Conservation (phyloP, 768 basidiomycete genomes). For the Mycena galericulata region DNA sequence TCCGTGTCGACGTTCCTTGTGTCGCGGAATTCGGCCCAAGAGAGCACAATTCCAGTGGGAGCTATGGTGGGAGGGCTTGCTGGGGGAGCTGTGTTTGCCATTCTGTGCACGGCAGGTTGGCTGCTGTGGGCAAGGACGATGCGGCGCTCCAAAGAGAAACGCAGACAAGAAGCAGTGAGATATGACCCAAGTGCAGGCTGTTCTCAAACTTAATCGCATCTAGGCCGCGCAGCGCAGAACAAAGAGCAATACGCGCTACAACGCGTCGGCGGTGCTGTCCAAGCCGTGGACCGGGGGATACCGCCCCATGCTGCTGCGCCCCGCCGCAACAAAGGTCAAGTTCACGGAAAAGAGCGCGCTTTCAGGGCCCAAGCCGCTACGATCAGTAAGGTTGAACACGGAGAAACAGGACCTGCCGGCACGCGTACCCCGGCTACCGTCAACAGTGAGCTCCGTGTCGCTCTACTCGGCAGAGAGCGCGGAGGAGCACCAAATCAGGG, state of each 20-base stretch:
- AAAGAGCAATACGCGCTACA: conserved; percentile 56
- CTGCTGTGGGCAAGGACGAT: conserved; percentile 15
- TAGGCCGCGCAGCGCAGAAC: conserved; percentile 44
- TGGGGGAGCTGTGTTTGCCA: conserved; percentile 60
- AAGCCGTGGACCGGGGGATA: conserved; percentile 41
- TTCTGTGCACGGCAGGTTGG: conserved; percentile 36
- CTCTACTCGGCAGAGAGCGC: conserved; percentile 53
- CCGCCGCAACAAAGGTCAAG: conserved; percentile 52
- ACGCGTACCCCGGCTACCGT: conserved; percentile 36
- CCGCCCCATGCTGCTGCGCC: conserved; percentile 42
- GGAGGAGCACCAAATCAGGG: conserved; percentile 47
- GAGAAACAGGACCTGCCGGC: not conserved
- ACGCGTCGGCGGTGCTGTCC: conserved; percentile 47
- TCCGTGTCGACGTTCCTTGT: conserved; percentile 8
- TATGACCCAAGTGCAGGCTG: too few relatives aligned
- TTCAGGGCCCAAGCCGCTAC: conserved; percentile 22
- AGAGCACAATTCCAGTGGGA: conserved; percentile 53
- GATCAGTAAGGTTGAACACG: conserved; percentile 1
- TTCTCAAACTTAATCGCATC: conserved; percentile 21
- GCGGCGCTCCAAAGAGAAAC: conserved; percentile 10
- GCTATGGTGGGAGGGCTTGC: conserved; percentile 64
- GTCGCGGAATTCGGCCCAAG: conserved; percentile 19
- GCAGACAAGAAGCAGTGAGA: conserved; percentile 44
- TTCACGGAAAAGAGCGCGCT: conserved; percentile 46
- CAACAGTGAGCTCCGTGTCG: conserved; percentile 49